phyloP scores from a whole-genome alignment of 2,329 filamentous ascomycete species.

The Colletotrichum sp. region DNA sequence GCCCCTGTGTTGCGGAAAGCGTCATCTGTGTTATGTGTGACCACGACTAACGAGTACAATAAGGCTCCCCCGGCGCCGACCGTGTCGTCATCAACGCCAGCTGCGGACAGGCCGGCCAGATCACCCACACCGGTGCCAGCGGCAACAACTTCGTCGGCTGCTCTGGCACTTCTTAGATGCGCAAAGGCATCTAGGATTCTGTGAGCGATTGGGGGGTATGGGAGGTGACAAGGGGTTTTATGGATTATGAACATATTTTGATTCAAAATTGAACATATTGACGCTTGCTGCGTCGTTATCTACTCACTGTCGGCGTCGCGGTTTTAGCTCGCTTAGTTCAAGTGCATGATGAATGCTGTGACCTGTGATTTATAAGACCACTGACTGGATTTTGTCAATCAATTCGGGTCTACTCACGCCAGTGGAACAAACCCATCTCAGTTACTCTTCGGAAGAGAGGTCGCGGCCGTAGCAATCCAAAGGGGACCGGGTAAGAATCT shows the following conservation, averaged over 20 bases:
- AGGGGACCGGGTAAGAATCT: no score
- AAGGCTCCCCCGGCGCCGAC: slow-evolving; percentile 68
- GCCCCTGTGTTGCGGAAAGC: background rate
- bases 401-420: no score
- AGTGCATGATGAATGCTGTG: no score
- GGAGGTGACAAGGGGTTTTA: background rate
- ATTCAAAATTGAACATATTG: background rate
- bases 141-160: slow-evolving; percentile 70
- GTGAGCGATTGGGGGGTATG: background rate
- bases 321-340: no score
- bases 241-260: background rate
- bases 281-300: background rate
- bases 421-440: no score
- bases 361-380: no score
- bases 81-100: slow-evolving; percentile 67
- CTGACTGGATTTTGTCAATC: no score
- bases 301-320: no score
- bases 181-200: background rate
- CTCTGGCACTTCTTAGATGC: background rate
- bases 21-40: background rate
- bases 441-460: no score
- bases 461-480: no score
- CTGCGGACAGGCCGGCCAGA: slow-evolving; percentile 65
- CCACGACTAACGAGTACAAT: background rate
- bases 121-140: slow-evolving; percentile 75